Percentiles rank a stretch among this genome's conserved stretches.
These are phyloP conservation scores for Magnaporthales sp. DNA, from an alignment of 2,329 filamentous ascomycete genomes.

Conservation along the genomic window DNA sequence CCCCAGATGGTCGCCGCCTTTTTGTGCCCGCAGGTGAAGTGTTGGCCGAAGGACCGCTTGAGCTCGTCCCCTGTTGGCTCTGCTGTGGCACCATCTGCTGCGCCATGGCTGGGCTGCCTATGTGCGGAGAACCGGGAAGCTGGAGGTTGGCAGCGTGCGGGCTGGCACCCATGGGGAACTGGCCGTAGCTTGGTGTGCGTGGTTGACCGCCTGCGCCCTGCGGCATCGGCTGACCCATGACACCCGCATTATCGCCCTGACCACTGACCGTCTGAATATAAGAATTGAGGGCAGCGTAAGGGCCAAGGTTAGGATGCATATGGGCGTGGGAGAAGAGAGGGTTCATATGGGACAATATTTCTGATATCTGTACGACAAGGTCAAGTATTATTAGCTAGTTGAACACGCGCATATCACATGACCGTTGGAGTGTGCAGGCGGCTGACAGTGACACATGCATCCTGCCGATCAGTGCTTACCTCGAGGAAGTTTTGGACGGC, in stretches of 20 bases:
- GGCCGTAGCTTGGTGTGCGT: slow-evolving; percentile 44
- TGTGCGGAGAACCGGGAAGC: slow-evolving; percentile 53
- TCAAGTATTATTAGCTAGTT: background rate
- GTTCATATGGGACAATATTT: slow-evolving; percentile 60
- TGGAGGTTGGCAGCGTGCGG: slow-evolving; percentile 52
- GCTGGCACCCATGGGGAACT: slow-evolving; percentile 51
- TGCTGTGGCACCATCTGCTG: slow-evolving; percentile 59
- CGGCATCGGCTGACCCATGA: slow-evolving; percentile 36
- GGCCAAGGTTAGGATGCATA: slow-evolving; percentile 41
- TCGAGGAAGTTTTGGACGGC: slow-evolving; percentile 57
- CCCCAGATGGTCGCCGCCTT: slow-evolving; percentile 45
- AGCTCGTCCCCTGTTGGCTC: slow-evolving; percentile 59
- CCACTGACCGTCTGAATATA: slow-evolving; percentile 43
- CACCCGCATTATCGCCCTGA: slow-evolving; percentile 18
- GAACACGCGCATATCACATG: background rate
- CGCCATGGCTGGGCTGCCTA: slow-evolving; percentile 56
- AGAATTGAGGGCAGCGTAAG: slow-evolving; percentile 51
- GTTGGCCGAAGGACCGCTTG: slow-evolving; percentile 58
- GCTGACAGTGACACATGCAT: background rate
- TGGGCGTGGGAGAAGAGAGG: slow-evolving; percentile 53
- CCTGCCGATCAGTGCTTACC: slow-evolving; percentile 28
- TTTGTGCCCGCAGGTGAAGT: slow-evolving; percentile 56
- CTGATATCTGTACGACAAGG: slow-evolving; percentile 43
- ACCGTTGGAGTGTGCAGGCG: background rate
- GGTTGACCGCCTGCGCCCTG: slow-evolving; percentile 27